Evolutionary conservation across 805 yeast genomes (phyloP).

Genomic region (Candida sphagnicola): DNA sequence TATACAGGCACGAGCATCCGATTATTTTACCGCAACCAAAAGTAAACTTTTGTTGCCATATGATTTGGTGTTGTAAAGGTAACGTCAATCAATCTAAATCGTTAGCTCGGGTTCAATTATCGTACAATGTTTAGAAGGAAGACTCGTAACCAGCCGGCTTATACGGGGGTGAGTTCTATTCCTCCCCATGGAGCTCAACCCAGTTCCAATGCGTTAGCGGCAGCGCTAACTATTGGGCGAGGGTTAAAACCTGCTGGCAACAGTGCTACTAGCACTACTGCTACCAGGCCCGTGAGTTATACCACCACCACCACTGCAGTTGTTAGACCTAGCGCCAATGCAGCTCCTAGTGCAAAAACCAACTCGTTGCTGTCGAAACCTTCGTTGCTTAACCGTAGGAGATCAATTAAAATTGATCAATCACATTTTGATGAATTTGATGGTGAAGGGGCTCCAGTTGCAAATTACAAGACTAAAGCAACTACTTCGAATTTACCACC

Average conservation of each 20-base stretch:
- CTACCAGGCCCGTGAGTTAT: neutral
- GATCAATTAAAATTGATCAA: neutral
- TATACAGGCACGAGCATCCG: no score
- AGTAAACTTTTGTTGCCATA: no score
- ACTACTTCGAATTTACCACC: neutral
- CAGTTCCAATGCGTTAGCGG: slow-evolving; percentile 38
- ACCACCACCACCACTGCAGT: neutral
- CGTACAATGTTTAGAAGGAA: slow-evolving; percentile 34
- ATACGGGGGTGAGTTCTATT: slow-evolving; percentile 40
- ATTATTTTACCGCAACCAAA: no score
- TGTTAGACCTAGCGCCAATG: no score
- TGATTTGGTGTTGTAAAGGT: no score
- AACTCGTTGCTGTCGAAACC: neutral
- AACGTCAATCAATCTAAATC: no score
- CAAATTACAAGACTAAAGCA: neutral
- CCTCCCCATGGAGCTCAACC: slow-evolving; percentile 33
- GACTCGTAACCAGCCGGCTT: slow-evolving; percentile 30
- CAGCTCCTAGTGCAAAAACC: neutral
- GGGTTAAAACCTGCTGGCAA: slow-evolving; percentile 2
- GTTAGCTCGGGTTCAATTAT: no score
- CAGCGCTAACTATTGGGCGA: slow-evolving; percentile 42
- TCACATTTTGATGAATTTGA: slow-evolving; percentile 2
- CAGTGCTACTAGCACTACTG: neutral
- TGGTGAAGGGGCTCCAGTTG: neutral
- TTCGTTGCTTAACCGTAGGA: slow-evolving; percentile 1